Conservation (phyloP, 345 rosid species). For the Diplotaxis tenuifolia region DNA sequence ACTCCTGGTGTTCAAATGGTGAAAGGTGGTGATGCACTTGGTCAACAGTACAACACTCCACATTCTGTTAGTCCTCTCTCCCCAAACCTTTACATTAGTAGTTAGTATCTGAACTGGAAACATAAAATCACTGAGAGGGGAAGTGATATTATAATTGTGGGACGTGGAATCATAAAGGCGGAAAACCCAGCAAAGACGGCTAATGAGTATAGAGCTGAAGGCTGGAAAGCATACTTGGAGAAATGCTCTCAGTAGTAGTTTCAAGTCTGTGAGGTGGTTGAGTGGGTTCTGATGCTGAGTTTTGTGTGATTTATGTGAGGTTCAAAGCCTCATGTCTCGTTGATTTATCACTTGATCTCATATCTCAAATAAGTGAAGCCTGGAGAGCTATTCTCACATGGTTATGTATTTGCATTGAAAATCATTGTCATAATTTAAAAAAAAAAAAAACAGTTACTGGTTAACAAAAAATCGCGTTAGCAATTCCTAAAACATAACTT, state of each 20-base stretch:
- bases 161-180: constrained; percentile 95
- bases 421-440: not conserved
- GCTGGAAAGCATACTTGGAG: constrained; percentile 93
- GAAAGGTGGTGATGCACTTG: constrained; percentile 83
- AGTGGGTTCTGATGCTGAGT: constrained; percentile 8
- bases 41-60: constrained; percentile 95
- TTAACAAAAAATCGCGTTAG: not conserved
- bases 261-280: constrained; percentile 1
- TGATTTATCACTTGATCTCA: not conserved
- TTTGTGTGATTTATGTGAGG: not conserved
- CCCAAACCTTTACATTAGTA: constrained; percentile 25
- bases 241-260: constrained; percentile 46
- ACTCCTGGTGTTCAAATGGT: constrained; percentile 99
- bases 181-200: constrained; percentile 72
- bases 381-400: not conserved
- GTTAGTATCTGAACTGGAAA: not conserved
- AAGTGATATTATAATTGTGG: constrained; percentile 91
- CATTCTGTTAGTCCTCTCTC: constrained; percentile 65
- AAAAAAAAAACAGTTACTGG: not conserved
- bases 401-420: not conserved
- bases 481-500: no score
- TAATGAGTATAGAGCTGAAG: constrained; percentile 79
- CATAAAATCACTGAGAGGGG: constrained; percentile 52
- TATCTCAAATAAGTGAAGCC: not conserved
- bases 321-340: not conserved